A percentile compares a stretch with the other conserved stretches of the same genome.
phyloP scores from a whole-genome alignment of 2,329 filamentous ascomycete species.

The Chalara sp. region DNA sequence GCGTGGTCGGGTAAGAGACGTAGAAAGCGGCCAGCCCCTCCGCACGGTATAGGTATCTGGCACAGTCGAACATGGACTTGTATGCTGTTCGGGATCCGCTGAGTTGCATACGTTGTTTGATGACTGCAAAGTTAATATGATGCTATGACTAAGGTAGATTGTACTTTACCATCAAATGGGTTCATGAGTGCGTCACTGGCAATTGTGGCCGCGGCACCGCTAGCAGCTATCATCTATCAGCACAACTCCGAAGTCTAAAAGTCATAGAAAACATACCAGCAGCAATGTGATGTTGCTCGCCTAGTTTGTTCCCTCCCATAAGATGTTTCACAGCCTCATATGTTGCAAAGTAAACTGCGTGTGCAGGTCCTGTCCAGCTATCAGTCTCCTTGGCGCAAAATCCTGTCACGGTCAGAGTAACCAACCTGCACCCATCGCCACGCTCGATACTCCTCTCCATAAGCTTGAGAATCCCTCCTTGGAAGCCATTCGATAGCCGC shows the following conservation, averaged over 20 bases:
- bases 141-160: neutral
- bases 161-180: slow-evolving; percentile 77
- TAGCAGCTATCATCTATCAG: slow-evolving; percentile 60
- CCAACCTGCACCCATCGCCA: slow-evolving; percentile 88
- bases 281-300: slow-evolving; percentile 86
- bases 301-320: slow-evolving; percentile 84
- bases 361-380: slow-evolving; percentile 68
- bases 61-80: slow-evolving; percentile 80
- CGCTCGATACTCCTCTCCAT: slow-evolving; percentile 95
- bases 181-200: slow-evolving; percentile 99
- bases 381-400: slow-evolving; percentile 13
- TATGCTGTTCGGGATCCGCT: slow-evolving; percentile 86
- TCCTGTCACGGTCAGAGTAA: slow-evolving; percentile 9
- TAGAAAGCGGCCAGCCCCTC: slow-evolving; percentile 94
- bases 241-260: neutral
- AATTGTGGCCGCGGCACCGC: slow-evolving; percentile 91
- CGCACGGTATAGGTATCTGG: slow-evolving; percentile 74
- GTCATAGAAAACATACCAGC: slow-evolving; percentile 56
- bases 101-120: slow-evolving; percentile 99
- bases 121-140: slow-evolving; percentile 45
- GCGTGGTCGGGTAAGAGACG: slow-evolving; percentile 93
- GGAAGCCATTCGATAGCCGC: slow-evolving; percentile 84
- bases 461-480: slow-evolving; percentile 85
- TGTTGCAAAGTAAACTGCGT: slow-evolving; percentile 96
- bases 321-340: slow-evolving; percentile 89